Evolutionary conservation across 257 asterid species (phyloP), one percentile per base, ranked within the genome.

Genomic region (Solanum stenotomum): DNA sequence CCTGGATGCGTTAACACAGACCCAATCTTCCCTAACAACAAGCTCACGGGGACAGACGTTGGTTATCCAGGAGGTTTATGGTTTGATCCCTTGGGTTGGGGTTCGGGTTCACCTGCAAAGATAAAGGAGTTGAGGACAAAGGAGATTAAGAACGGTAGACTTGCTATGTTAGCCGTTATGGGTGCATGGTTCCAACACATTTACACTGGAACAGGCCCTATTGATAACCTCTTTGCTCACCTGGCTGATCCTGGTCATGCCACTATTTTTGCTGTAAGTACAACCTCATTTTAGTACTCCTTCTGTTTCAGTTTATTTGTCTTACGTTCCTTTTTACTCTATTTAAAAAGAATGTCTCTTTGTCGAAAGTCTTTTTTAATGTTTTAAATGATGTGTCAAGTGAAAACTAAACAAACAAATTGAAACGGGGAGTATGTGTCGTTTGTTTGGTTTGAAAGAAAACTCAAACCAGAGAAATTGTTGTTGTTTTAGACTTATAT

Each of bases 171-270:
- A 93, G 99, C 99, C 0, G 99, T 97, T 15, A 93, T 97, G 93
- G 99, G 99, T 56, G 99, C 99, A 1, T 97, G 99, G 99, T 97
- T 97, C 92, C 99, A 97, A 90, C 98, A 95, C 89, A 95, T 96
- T 87, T 97, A 97, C 93, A 97, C 99, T 2, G 99, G 99, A 71
- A 94, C 96, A 0, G 99, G 99, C 8, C 99, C 99, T 38, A 97
- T 97, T 2, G 99, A 97, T 70, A 97, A 97, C 92, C 99, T 97
- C 90, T 96, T 96, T 31, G 99, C 98, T 86, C 99, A 97, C 93
- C 99, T 97, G 22, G 98, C 98, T 1, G 99, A 97, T 90, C 99
- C 99, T 0, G 99, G 99, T 49, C 99, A 97, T 40, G 98, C 98
- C 89, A 97, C 98, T 52, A 83, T 97, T 83, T 97, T 97, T 59